phyloP scores from a whole-genome alignment of 371 early-diverging fungal genomes.

The Rhizopus microsporus region DNA sequence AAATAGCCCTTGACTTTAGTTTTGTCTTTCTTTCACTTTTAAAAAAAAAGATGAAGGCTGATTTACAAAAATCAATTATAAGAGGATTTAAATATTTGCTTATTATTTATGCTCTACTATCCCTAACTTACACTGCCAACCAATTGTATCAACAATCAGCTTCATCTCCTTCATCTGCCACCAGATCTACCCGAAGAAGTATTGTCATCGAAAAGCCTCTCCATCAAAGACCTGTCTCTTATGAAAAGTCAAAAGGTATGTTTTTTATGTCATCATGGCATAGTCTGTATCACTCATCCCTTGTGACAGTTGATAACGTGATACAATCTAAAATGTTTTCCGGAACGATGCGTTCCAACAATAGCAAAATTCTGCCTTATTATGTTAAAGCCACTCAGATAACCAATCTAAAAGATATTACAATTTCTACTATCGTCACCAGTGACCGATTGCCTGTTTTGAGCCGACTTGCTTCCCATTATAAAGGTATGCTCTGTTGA shows the following conservation, averaged over 20 bases:
- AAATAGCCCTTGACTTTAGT: background rate
- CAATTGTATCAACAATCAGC: conserved; percentile 18
- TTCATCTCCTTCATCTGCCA: conserved; percentile 1
- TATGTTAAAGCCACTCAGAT: conserved; percentile 43
- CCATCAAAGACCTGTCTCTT: conserved; percentile 7
- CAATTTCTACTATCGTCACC: conserved; percentile 66
- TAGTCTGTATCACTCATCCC: background rate
- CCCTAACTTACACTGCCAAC: conserved; percentile 20
- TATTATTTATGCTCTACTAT: conserved; percentile 23
- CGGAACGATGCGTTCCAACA: conserved; percentile 51
- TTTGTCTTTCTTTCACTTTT: background rate
- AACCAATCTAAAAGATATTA: conserved; percentile 51
- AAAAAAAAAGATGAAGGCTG: background rate
- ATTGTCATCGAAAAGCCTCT: conserved; percentile 5
- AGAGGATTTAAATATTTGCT: conserved; percentile 20
- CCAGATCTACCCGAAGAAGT: conserved; percentile 10
- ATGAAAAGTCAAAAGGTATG: background rate
- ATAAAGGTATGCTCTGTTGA: conserved; percentile 42
- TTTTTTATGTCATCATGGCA: background rate
- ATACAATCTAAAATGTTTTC: conserved; percentile 52
- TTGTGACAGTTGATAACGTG: conserved; percentile 32
- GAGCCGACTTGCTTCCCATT: conserved; percentile 58
- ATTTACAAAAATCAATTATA: conserved; percentile 12
- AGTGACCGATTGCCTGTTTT: conserved; percentile 55
- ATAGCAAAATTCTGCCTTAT: conserved; percentile 39